A percentile compares a stretch with the other conserved stretches of the same genome.
These are phyloP conservation scores for Chrysosporium keratinophilum DNA, from an alignment of 2,329 filamentous ascomycete species.

Conservation along the genomic window DNA sequence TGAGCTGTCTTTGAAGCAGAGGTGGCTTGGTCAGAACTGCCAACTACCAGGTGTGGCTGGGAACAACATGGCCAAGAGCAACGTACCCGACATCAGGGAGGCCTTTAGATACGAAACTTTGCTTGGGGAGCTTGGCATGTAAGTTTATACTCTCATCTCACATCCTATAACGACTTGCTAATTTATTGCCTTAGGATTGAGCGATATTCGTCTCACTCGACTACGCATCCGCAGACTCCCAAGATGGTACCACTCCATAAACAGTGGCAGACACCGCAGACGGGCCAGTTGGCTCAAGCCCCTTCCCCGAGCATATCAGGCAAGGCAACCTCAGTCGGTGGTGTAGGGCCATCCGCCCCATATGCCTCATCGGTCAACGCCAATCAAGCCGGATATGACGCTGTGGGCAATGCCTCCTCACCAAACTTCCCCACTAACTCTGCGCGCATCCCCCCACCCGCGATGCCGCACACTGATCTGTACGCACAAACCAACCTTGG, in stretches of 20 bases:
- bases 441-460: slow-evolving; percentile 4
- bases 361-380: background rate
- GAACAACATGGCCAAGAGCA: slow-evolving; percentile 91
- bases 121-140: slow-evolving; percentile 75
- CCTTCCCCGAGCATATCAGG: slow-evolving; percentile 3
- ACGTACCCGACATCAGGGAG: slow-evolving; percentile 85
- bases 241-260: slow-evolving; percentile 9
- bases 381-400: background rate
- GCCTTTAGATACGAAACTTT: slow-evolving; percentile 82
- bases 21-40: slow-evolving; percentile 78
- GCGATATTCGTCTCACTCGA: slow-evolving; percentile 19
- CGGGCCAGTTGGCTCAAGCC: background rate
- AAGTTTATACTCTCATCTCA: slow-evolving; percentile 27
- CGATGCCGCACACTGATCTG: slow-evolving; percentile 9
- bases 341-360: slow-evolving; percentile 2
- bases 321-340: slow-evolving; percentile 2
- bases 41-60: slow-evolving; percentile 67
- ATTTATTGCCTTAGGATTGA: slow-evolving; percentile 20
- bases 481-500: slow-evolving; percentile 11
- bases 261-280: slow-evolving; percentile 4
- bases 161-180: slow-evolving; percentile 18
- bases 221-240: slow-evolving; percentile 11
- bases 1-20: slow-evolving; percentile 75
- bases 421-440: slow-evolving; percentile 11
- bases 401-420: slow-evolving; percentile 5